Base-by-base conservation (phyloP, 257 asterid species). In the Orobanche coerulescens region DNA sequence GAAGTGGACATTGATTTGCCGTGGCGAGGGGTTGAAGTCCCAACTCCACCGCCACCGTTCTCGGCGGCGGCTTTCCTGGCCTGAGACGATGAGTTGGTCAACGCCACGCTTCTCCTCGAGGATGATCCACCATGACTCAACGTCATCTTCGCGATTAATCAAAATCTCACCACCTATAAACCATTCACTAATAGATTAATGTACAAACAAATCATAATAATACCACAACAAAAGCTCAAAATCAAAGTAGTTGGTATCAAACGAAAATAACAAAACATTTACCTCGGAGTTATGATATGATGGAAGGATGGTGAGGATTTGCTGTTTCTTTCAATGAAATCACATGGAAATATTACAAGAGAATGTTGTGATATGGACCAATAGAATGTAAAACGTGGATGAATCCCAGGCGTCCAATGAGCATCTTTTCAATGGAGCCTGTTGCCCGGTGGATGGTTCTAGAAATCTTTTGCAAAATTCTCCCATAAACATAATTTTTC, bases 1-100 rank as follows among this genome's bases (percentile, higher is more conserved):
- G 95, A 58, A 46, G 72, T 36, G 12, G 95, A 58, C n/a, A 87
- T 33, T 16, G 95, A 78, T 72, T 83, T 90, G 55, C 93, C 83
- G 57, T 48, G 76, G 53, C 1, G 62, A 42, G 64, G 47, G 37
- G 78, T 49, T 12, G 73, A 51, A 57, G 65, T 57, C 20, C 74
- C 76, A 40, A 37, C 67, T 5, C 15, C 60, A 28, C 37, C 60
- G 23, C 79, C 63, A 24, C 64, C 71, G 53, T 57, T 67, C 48
- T 71, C 80, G 9, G 76, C 69, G 4, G 60, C 62, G 37, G 55
- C 5, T 75, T 78, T 86, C 74, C 76, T 61, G n/a, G 33, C 43
- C 26, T 61, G 75, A 22, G 82, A 66, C 56, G 73, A 30, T 50
- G 79, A 58, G 76, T 73, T 75, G 59, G 84, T 67, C 84, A 84